Evolutionary conservation across 108 stramenopile species (phyloP).

Genomic region (Seminavis robusta): DNA sequence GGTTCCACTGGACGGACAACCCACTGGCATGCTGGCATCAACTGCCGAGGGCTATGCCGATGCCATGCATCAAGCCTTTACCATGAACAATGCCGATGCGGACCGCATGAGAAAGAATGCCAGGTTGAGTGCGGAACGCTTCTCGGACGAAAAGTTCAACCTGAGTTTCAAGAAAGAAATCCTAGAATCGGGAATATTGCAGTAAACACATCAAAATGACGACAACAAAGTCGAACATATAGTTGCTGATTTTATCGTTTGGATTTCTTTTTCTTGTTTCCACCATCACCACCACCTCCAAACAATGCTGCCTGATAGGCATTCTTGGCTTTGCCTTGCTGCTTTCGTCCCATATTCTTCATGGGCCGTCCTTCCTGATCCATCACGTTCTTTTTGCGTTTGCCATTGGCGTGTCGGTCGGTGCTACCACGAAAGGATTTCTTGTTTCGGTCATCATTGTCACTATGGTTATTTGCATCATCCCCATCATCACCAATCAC

Average conservation of each 20-base stretch:
- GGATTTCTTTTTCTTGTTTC: conserved; percentile 22
- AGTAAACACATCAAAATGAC: too few species aligned
- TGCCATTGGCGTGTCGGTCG: conserved; percentile 45
- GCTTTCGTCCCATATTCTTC: too few species aligned
- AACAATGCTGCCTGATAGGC: conserved; percentile 66
- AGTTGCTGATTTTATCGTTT: background rate
- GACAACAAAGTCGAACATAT: too few species aligned
- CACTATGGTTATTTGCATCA: conserved; percentile 2
- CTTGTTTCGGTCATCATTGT: background rate
- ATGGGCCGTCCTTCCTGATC: conserved; percentile 11
- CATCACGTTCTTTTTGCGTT: conserved; percentile 41
- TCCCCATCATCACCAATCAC: conserved; percentile 28
- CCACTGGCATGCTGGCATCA: conserved; percentile 71
- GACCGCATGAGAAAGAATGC: conserved; percentile 41
- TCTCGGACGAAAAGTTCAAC: conserved; percentile 73
- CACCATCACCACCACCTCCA: conserved; percentile 23
- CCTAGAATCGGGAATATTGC: background rate
- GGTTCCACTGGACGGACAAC: conserved; percentile 9
- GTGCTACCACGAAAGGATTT: background rate
- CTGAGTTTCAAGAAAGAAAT: background rate
- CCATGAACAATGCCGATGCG: conserved; percentile 22
- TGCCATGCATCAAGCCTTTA: conserved; percentile 58
- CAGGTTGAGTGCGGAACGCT: conserved; percentile 48
- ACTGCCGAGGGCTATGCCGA: conserved; percentile 71
- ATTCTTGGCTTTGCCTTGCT: conserved; percentile 41